phyloP scores from a whole-genome alignment of 371 early-diverging fungal species.

The Mucor indicus region DNA sequence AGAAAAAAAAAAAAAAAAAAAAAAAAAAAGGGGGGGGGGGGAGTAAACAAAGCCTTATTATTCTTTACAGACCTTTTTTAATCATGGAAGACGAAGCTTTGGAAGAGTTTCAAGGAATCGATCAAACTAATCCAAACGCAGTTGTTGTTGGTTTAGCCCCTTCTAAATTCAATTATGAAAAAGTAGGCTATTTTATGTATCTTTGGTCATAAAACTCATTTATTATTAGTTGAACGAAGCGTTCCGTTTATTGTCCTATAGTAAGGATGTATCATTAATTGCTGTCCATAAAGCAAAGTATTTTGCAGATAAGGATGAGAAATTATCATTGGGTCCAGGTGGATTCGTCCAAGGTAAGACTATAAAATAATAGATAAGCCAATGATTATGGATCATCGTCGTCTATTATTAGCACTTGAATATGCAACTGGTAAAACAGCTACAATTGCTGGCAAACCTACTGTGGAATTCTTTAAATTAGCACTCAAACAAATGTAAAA shows the following conservation, averaged over 20 bases:
- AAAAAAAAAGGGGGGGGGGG: too few species aligned
- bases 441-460: constrained; percentile 83
- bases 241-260: constrained; percentile 51
- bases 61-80: constrained; percentile 59
- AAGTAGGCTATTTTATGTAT: constrained; percentile 27
- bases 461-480: constrained; percentile 66
- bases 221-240: constrained; percentile 59
- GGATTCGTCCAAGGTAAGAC: constrained; percentile 68
- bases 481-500: constrained; percentile 72
- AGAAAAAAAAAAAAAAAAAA: too few species aligned
- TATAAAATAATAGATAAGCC: not conserved
- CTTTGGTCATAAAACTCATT: not conserved
- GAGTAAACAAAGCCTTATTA: not conserved
- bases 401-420: constrained; percentile 57
- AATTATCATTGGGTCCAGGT: constrained; percentile 81
- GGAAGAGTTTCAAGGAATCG: constrained; percentile 67
- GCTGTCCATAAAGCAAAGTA: constrained; percentile 83
- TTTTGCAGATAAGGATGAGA: constrained; percentile 60
- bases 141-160: constrained; percentile 85
- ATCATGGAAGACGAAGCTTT: constrained; percentile 72
- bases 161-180: constrained; percentile 68
- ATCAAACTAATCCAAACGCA: constrained; percentile 57
- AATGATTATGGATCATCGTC: not conserved
- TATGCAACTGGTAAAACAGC: constrained; percentile 68
- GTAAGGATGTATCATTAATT: constrained; percentile 44